A percentile compares a stretch with the other conserved stretches of the same genome.
These are phyloP conservation scores for Aspergillus sclerotiicarbonarius DNA, from an alignment of 495 filamentous ascomycete genomes.

Conservation along the genomic window DNA sequence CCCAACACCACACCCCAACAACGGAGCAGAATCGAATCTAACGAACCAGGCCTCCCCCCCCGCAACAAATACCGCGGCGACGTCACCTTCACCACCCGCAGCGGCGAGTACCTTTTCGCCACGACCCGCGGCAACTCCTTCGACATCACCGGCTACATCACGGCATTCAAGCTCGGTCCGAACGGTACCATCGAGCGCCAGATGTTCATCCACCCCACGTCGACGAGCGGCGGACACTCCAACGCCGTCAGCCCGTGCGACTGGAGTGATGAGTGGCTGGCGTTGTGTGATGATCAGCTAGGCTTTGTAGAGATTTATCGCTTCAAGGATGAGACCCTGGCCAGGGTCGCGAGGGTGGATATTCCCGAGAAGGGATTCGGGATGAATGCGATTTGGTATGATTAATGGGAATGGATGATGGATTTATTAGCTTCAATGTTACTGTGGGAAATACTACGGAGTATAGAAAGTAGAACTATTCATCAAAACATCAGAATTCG, in stretches of 20 bases:
- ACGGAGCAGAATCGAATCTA: slow-evolving; percentile 55
- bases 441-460: too few species aligned
- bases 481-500: too few species aligned
- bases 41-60: slow-evolving; percentile 42
- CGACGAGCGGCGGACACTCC: slow-evolving; percentile 80
- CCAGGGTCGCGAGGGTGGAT: slow-evolving; percentile 68
- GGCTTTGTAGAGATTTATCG: slow-evolving; percentile 84
- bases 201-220: slow-evolving; percentile 76
- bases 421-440: too few species aligned
- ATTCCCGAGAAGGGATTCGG: slow-evolving; percentile 80
- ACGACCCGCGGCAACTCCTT: slow-evolving; percentile 75
- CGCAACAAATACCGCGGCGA: slow-evolving; percentile 69
- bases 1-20: slow-evolving; percentile 38
- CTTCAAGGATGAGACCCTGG: slow-evolving; percentile 75
- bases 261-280: slow-evolving; percentile 82
- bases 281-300: slow-evolving; percentile 79
- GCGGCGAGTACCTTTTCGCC: slow-evolving; percentile 71
- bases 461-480: too few species aligned
- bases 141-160: slow-evolving; percentile 75
- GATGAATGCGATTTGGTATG: slow-evolving; percentile 70
- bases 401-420: not conserved
- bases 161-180: slow-evolving; percentile 69
- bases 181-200: slow-evolving; percentile 71
- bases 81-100: slow-evolving; percentile 66
- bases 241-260: slow-evolving; percentile 78